Evolutionary conservation across 2,329 filamentous ascomycete genomes (phyloP), one percentile per base, ranked within the genome.

Genomic region (Fusarium tricinctum): DNA sequence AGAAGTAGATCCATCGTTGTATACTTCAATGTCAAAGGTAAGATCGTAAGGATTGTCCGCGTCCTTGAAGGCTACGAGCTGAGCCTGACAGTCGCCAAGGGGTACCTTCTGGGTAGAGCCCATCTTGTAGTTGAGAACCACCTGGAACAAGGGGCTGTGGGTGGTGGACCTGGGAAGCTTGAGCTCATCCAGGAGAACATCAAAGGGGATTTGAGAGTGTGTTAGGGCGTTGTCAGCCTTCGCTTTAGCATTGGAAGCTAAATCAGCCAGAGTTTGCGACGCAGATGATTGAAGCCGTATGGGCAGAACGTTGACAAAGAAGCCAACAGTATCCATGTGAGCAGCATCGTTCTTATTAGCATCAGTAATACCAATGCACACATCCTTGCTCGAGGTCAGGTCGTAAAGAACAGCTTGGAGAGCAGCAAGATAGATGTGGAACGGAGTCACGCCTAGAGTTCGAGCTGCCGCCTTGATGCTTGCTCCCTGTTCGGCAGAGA

Each of bases 281-380:
- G 19, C 7, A 4, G 19, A 22, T 4, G 45, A 20, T 12, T 35
- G 12, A 4, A 57, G 20, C 14, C 53, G 45, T 2, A 57, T 17
- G 3, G 56, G 64, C 2, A 67, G 30, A 6, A 67, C 48, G 19
- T 67, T 65, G 20, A 67, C 48, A 17, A 57, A 65, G 15, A 67
- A 56, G 2, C 64, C 64, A 20, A 67, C 33, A 5, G 47, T 46
- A 5, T 67, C 46, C 8, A 51, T 38, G 9, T 50, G 26, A 12
- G 58, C n/a, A 6, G 40, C 48, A 7, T 67, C 44, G 14, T 40
- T 45, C n/a, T 50, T 54, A 22, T 67, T 67, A 5, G 55, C 60
- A 26, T 67, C 64, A 3, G 64, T 58, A 2, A 65, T 49, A 8
- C 61, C 61, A 28, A 67, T 58, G 6, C 47, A 56, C 17, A 65